phyloP scores from a whole-genome alignment of 306 rosid genomes.

The Cicer yamashitae region DNA sequence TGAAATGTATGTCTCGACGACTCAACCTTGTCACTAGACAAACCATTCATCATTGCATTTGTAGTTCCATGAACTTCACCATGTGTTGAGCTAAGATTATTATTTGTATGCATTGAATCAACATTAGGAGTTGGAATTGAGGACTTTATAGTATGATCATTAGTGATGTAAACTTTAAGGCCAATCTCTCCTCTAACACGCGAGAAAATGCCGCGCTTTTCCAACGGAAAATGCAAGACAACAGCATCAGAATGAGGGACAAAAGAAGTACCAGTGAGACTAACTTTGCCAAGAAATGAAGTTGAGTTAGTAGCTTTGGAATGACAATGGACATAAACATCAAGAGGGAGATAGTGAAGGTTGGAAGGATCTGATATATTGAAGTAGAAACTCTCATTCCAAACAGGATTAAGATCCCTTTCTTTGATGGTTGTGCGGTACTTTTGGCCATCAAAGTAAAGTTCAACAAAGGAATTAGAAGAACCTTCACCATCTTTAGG shows the following conservation, averaged over 20 bases:
- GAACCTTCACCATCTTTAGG: slow-evolving; percentile 90
- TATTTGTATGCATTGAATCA: slow-evolving; percentile 48
- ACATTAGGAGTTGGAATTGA: slow-evolving; percentile 50
- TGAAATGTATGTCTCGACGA: slow-evolving; percentile 71
- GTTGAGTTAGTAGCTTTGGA: slow-evolving; percentile 57
- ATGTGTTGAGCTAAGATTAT: slow-evolving; percentile 35
- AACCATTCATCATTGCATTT: slow-evolving; percentile 37
- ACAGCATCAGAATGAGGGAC: slow-evolving; percentile 83
- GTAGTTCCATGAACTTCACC: slow-evolving; percentile 42
- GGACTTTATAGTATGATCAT: slow-evolving; percentile 64
- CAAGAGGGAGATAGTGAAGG: slow-evolving; percentile 72
- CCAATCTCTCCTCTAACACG: slow-evolving; percentile 88
- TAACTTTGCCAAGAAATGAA: slow-evolving; percentile 78
- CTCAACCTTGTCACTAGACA: slow-evolving; percentile 45
- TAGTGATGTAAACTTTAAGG: slow-evolving; percentile 70
- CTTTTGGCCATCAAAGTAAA: slow-evolving; percentile 78
- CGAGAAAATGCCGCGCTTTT: slow-evolving; percentile 74
- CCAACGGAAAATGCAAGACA: slow-evolving; percentile 82
- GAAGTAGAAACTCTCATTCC: slow-evolving; percentile 88
- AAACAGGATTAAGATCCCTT: slow-evolving; percentile 78
- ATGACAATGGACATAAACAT: slow-evolving; percentile 65
- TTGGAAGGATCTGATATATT: slow-evolving; percentile 79
- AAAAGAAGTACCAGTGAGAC: slow-evolving; percentile 76
- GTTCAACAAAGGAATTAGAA: slow-evolving; percentile 78
- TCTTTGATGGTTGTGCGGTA: slow-evolving; percentile 75